Evolutionary conservation across 257 asterid species (phyloP).

Genomic region (Salvia miltiorrhiza): DNA sequence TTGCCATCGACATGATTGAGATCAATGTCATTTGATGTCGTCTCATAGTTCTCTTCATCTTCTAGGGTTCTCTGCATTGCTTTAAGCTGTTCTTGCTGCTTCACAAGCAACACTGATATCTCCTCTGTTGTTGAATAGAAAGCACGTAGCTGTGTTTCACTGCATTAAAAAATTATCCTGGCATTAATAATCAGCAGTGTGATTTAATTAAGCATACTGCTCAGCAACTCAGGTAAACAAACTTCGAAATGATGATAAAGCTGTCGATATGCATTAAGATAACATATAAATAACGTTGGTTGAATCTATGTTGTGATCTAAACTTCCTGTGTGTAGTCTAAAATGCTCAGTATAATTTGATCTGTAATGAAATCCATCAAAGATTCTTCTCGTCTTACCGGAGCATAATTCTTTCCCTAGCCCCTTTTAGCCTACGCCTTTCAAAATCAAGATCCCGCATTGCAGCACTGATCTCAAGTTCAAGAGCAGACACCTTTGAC

Average conservation of each 20-base stretch:
- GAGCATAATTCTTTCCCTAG: slow-evolving; percentile 96
- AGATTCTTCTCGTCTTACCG: slow-evolving; percentile 50
- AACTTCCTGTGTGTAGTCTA: neutral
- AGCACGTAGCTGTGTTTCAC: slow-evolving; percentile 97
- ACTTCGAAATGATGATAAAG: neutral
- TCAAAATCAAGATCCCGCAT: slow-evolving; percentile 93
- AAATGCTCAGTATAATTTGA: neutral
- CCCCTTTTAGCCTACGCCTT: slow-evolving; percentile 86
- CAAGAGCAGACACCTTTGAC: slow-evolving; percentile 98
- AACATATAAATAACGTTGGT: neutral
- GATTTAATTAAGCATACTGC: neutral
- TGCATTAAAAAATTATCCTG: slow-evolving; percentile 33
- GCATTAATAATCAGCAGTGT: slow-evolving; percentile 11
- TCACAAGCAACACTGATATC: slow-evolving; percentile 68
- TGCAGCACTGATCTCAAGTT: slow-evolving; percentile 92
- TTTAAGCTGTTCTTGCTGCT: slow-evolving; percentile 94
- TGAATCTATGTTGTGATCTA: neutral
- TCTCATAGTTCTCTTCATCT: slow-evolving; percentile 79
- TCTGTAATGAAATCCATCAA: slow-evolving; percentile 1
- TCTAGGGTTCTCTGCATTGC: slow-evolving; percentile 95
- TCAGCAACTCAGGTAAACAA: neutral
- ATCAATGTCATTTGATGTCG: slow-evolving; percentile 64
- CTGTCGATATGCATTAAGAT: neutral
- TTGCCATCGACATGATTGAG: slow-evolving; percentile 36
- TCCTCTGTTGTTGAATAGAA: slow-evolving; percentile 98